Base-by-base conservation (phyloP, 495 filamentous ascomycete species). In the Daldinia concentrica region DNA sequence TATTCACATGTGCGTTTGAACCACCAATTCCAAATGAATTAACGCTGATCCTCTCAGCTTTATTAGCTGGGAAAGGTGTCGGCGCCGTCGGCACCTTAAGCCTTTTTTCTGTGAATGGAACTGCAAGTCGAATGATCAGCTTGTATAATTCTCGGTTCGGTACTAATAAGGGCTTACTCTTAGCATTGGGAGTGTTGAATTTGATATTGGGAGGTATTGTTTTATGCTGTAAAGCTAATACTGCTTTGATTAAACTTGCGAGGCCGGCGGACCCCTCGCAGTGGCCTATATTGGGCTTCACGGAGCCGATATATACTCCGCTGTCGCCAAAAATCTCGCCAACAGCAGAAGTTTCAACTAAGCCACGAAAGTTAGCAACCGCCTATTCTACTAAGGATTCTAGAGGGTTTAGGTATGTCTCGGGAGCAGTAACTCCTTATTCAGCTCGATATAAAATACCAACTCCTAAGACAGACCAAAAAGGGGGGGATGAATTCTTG, bases 251-350 rank as follows among this genome's bases (percentile, higher is more conserved):
- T 7, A 88, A 58, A 19, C 79, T 81, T 0, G 81, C 78, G 19
- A 88, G 69, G 1, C 86, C 86, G 56, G 78, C 75, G 0, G 81
- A 77, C 3, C 78, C 84, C 71, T 88, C 86, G 7, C 77, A 62
- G 60, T 88, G 86, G 6, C 86, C 84, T 27, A 86, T 79, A 64
- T 86, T 85, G 0, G 82, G 80, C 64, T 88, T 87, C 1, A 62
- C 76, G 0, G 84, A 84, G 9, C 84, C 85, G 39, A 89, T 79
- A 56, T 79, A 77, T 3, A 85, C 68, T 3, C 79, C 76, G 4
- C 75, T 56, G 5, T 58, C 62, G 4, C 74, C 76, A 52, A 81
- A 77, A 22, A 74, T 72, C 26, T 68, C 61, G 1, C 76, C 70
- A 6, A 83, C 71, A 1, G 79, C 82, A 84, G 43, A 48, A 22